Percentiles rank a stretch among this genome's conserved stretches.
phyloP scores from a whole-genome alignment of 2,329 filamentous ascomycete species.

The Arthrobotrys iridis region DNA sequence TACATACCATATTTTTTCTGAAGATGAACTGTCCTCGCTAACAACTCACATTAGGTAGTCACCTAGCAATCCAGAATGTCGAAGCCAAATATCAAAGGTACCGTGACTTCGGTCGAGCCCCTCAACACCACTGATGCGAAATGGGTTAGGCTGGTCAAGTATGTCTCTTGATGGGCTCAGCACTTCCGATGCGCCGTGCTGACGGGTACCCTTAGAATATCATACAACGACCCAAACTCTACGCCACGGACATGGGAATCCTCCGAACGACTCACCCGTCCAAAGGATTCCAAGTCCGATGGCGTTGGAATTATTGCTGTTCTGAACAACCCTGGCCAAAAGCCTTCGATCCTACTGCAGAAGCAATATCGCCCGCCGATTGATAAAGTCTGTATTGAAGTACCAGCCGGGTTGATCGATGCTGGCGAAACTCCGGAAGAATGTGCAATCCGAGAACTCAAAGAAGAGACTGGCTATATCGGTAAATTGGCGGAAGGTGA shows the following conservation, averaged over 20 bases:
- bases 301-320: constrained; percentile 79
- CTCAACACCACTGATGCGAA: constrained; percentile 64
- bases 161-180: constrained; percentile 55
- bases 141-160: constrained; percentile 72
- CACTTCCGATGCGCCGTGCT: constrained; percentile 17
- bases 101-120: constrained; percentile 56
- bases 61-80: constrained; percentile 27
- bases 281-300: constrained; percentile 71
- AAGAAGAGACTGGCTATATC: constrained; percentile 74
- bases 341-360: constrained; percentile 69
- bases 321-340: constrained; percentile 65
- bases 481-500: constrained; percentile 63
- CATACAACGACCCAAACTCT: constrained; percentile 73
- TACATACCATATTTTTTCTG: not conserved
- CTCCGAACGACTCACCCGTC: constrained; percentile 75
- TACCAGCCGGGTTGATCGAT: constrained; percentile 73
- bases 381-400: constrained; percentile 70
- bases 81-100: constrained; percentile 48
- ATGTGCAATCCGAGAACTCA: constrained; percentile 72
- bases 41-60: not conserved
- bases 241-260: constrained; percentile 75
- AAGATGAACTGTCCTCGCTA: not conserved
- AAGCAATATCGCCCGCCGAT: constrained; percentile 75
- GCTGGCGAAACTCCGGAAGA: constrained; percentile 71
- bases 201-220: constrained; percentile 62